phyloP scores from a whole-genome alignment of 2,329 filamentous ascomycete genomes.

The Fusarium albosuccineum region DNA sequence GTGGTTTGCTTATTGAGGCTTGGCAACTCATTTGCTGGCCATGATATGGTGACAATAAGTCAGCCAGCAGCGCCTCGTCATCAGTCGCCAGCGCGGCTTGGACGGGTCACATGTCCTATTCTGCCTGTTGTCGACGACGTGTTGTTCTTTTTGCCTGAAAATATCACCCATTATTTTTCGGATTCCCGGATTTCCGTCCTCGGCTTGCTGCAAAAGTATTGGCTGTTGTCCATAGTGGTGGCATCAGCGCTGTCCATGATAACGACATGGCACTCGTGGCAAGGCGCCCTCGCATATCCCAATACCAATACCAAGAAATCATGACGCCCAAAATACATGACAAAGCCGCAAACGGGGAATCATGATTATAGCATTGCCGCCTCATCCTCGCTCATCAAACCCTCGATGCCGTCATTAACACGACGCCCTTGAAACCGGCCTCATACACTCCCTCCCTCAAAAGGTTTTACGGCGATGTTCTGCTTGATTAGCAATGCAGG shows the following conservation, averaged over 20 bases:
- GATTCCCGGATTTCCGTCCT: no score
- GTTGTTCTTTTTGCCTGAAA: neutral
- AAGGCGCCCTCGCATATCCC: conserved; percentile 11
- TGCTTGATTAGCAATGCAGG: conserved; percentile 13
- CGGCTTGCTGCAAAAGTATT: no score
- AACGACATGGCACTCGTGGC: conserved; percentile 18
- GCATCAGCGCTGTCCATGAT: neutral
- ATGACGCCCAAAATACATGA: conserved; percentile 11
- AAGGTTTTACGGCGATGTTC: neutral
- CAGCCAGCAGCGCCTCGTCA: conserved; percentile 38
- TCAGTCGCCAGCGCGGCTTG: conserved; percentile 16
- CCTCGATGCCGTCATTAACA: conserved; percentile 28
- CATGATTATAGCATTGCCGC: conserved; percentile 7
- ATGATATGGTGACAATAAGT: conserved; percentile 15
- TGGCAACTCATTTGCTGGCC: neutral
- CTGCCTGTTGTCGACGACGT: conserved; percentile 12
- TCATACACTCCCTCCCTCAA: conserved; percentile 13
- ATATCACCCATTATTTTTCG: neutral
- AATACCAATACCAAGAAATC: conserved; percentile 9
- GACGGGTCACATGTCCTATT: conserved; percentile 9
- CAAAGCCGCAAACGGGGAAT: neutral
- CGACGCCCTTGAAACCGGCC: conserved; percentile 4
- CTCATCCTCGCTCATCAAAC: neutral
- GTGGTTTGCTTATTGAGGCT: conserved; percentile 23
- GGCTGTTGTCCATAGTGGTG: no score